Evolutionary conservation across 1,284 basidiomycete species (phyloP).

Genomic region (Irpex rosettiformis): DNA sequence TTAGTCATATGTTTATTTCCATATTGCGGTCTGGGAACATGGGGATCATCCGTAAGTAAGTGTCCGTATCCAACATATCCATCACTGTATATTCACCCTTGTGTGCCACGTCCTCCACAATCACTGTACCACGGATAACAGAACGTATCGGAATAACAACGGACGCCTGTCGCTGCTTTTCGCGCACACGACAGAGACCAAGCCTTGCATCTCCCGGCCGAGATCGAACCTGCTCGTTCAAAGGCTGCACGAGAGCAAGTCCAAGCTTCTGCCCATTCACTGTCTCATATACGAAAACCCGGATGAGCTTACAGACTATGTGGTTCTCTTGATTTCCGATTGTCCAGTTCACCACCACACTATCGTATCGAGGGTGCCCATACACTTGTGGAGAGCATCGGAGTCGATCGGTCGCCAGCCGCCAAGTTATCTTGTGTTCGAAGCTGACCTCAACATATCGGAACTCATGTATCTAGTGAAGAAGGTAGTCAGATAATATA

Average conservation of each 20-base stretch:
- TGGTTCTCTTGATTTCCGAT: not conserved
- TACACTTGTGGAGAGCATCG: conserved; percentile 25
- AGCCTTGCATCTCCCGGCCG: not conserved
- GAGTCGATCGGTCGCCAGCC: conserved; percentile 19
- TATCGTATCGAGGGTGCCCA: conserved; percentile 22
- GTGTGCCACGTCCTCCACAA: not conserved
- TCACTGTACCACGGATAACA: not conserved
- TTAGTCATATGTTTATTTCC: too few species aligned
- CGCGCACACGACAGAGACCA: not conserved
- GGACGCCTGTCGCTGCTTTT: not conserved
- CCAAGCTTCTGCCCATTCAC: not conserved
- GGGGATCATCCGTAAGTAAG: not conserved
- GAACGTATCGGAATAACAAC: not conserved
- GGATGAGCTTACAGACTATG: not conserved
- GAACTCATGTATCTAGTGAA: conserved; percentile 13
- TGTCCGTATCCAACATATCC: not conserved
- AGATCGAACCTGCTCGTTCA: not conserved
- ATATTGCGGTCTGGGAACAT: not conserved
- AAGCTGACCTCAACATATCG: conserved; percentile 23
- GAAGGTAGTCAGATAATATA: not conserved
- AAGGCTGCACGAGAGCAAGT: not conserved
- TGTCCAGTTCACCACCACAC: conserved; percentile 16
- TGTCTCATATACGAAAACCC: not conserved
- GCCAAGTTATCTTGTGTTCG: conserved; percentile 27
- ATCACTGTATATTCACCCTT: not conserved